A percentile compares a stretch with the other conserved stretches of the same genome.
phyloP scores from a whole-genome alignment of 495 filamentous ascomycete genomes.

The Podospora tetraspora region DNA sequence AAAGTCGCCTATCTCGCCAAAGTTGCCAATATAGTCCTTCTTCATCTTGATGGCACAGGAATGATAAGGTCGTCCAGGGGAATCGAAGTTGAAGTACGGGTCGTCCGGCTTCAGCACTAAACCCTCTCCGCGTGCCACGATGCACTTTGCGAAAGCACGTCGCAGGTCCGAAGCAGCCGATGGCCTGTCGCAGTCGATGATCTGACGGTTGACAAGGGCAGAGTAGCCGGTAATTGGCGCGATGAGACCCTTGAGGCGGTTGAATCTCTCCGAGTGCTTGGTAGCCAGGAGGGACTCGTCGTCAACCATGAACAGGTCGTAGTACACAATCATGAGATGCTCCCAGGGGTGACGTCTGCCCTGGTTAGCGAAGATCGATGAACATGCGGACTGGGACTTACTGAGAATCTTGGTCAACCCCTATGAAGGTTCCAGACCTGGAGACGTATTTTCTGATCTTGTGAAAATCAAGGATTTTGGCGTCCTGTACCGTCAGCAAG shows the following conservation, averaged over 20 bases:
- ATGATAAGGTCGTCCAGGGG: constrained; percentile 28
- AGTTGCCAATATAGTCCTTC: constrained; percentile 77
- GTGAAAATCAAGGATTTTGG: constrained; percentile 62
- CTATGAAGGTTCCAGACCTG: constrained; percentile 65
- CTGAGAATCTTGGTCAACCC: constrained; percentile 65
- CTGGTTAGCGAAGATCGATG: not conserved
- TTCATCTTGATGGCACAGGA: constrained; percentile 76
- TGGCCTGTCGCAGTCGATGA: constrained; percentile 55
- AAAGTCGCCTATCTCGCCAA: constrained; percentile 80
- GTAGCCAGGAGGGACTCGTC: constrained; percentile 56
- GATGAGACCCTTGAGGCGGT: constrained; percentile 54
- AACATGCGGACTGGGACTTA: constrained; percentile 30
- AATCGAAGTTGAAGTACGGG: constrained; percentile 62
- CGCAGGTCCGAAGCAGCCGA: constrained; percentile 48
- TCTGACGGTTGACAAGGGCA: constrained; percentile 54
- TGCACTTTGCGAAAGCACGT: constrained; percentile 58
- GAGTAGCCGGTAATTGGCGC: constrained; percentile 52
- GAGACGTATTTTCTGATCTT: constrained; percentile 76
- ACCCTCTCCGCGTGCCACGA: constrained; percentile 64
- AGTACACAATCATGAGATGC: constrained; percentile 80
- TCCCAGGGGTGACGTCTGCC: constrained; percentile 59
- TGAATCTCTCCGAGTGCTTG: constrained; percentile 56
- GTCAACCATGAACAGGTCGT: constrained; percentile 70
- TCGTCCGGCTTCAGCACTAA: constrained; percentile 76
- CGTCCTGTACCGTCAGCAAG: constrained; percentile 24